Base-by-base conservation (phyloP, 768 basidiomycete genomes). In the Mycena maculata region DNA sequence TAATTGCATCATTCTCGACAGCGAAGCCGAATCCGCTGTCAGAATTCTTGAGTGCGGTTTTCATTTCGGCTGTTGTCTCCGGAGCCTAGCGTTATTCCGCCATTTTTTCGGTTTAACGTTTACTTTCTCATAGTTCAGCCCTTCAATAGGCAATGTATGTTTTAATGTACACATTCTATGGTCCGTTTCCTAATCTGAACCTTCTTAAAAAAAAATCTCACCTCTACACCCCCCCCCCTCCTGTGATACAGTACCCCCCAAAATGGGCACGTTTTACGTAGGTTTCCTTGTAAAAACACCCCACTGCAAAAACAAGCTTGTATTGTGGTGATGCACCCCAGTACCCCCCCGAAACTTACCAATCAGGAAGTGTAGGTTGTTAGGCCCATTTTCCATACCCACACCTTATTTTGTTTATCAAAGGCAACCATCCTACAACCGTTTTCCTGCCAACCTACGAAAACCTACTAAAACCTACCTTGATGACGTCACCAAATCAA, bases 201-300 rank as follows among this genome's bases (percentile, higher is more conserved):
- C 30, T 30, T 20, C 49, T n/a, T 30, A 38, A 27, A 9, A 4
- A 31, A 50, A 31, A 50, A 31, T 50, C 49, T 50, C 47, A 48
- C 3, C 47, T 48, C 49, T 16, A 50, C 28, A n/a, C 25, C 49
- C 30, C 49, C 16, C 28, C 49, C 8, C 28, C 31, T 50, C 30
- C 49, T 7, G 31, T 30, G 28, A 18, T 31, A 50, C 49, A 31
- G 20, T 50, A 50, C 49, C 49, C 16, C 31, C 49, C 30, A n/a
- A 31, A 50, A 50, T 50, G 49, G 30, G 49, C 49, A 50, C 28
- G 49, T 50, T 50, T 48, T 50, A 13, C 28, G 28, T 50, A 50
- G 49, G 49, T 50, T 50, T 16, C 49, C 49, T 50, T 50, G 16
- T 27, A 50, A 49, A 8, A 49, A 49, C 47, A 25, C 28, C 47